Evolutionary conservation across 208 protist genomes (phyloP).

Genomic region (Trypanosoma melophagium): DNA sequence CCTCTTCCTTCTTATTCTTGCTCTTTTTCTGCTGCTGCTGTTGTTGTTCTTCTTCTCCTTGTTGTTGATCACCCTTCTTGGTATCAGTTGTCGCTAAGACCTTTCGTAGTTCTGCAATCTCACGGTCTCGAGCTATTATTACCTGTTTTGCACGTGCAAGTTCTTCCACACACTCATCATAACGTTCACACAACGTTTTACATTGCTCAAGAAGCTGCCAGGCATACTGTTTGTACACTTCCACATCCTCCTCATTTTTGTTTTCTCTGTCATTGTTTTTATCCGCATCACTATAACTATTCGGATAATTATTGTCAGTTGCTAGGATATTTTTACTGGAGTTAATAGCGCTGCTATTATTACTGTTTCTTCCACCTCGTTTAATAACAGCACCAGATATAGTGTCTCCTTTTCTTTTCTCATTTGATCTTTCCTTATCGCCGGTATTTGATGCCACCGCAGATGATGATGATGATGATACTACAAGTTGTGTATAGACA

Average conservation of each 20-base stretch:
- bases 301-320: not conserved
- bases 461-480: slow-evolving; percentile 7
- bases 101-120: slow-evolving; percentile 30
- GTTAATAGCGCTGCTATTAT: not conserved
- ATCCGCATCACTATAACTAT: not conserved
- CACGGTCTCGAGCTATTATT: slow-evolving; percentile 25
- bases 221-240: slow-evolving; percentile 42
- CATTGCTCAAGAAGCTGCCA: slow-evolving; percentile 58
- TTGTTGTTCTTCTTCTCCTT: not conserved
- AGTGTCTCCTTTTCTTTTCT: not conserved
- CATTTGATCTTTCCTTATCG: not conserved
- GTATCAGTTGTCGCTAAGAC: slow-evolving; percentile 8
- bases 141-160: slow-evolving; percentile 27
- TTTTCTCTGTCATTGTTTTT: slow-evolving; percentile 6
- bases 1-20: not conserved
- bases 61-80: not conserved
- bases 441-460: not conserved
- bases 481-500: no score
- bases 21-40: not conserved
- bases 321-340: no score
- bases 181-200: slow-evolving; percentile 52
- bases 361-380: not conserved
- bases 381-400: slow-evolving; percentile 8
- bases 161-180: slow-evolving; percentile 60
- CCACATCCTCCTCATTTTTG: slow-evolving; percentile 24